Evolutionary conservation across 2,329 filamentous ascomycete species (phyloP), one percentile per base, ranked within the genome.

Genomic region (Diplodia intermedia): DNA sequence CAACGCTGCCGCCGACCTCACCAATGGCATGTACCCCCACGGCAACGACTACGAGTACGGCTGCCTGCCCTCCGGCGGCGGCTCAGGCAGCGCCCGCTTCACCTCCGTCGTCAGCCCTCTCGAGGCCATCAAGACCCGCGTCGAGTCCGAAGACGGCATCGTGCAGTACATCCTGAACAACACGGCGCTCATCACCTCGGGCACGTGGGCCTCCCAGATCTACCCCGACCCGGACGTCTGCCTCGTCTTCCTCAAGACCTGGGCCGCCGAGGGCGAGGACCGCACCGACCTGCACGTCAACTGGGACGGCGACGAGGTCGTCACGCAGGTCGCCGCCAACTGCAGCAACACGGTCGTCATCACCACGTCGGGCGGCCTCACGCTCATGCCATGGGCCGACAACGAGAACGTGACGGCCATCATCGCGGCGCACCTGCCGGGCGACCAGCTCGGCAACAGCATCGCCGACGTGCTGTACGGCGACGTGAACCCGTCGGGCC

Each of bases 381-480:
- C 82, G 68, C 74, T 79, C 14, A 67, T 83, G 29, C 77, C 79
- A 12, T 82, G 77, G 73, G 76, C 79, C 7, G 71, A 80, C 69
- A 76, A 82, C 70, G 76, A 78, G 23, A 82, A 82, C 69, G 75
- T 81, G 14, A 65, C 66, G 18, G 67, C 56, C 31, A 69, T 69
- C 67, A 67, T 69, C n/a, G 80, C 76, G 11, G 79, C 78, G 20
- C 72, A 53, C 65, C 75, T n/a, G 71, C 74, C 18, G 29, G 69
- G 69, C 33, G 54, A 69, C 12, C 93, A 97, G 77, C 93, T 91
- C 53, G 94, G 94, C 11, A 90, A 92, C 70, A 91, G 93, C 0
- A 83, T 97, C 6, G 87, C 88, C 1, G 91, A 96, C 72, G 84
- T 97, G 1, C 82, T 97, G 2, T 92, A 94, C 69, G 94, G 94